Conservation (phyloP, 2,329 filamentous ascomycete genomes). For the Orbilia oligospora region DNA sequence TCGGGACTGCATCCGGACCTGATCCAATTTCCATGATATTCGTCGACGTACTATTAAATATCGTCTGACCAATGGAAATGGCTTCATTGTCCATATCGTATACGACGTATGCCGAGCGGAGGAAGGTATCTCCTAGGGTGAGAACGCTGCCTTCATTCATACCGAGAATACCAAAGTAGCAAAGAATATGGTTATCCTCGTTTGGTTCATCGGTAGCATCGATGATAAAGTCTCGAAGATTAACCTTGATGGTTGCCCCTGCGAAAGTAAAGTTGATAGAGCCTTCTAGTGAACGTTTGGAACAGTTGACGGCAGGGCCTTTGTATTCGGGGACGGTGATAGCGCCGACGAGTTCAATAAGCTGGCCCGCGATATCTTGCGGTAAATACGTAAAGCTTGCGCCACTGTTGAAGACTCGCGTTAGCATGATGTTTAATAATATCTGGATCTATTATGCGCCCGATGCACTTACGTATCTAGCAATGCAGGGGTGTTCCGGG, state of each 20-base stretch:
- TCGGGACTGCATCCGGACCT: constrained; percentile 71
- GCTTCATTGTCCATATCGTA: constrained; percentile 81
- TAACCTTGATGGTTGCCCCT: constrained; percentile 71
- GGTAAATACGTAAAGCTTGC: constrained; percentile 64
- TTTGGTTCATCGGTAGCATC: constrained; percentile 71
- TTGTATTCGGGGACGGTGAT: constrained; percentile 72
- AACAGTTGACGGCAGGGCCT: constrained; percentile 76
- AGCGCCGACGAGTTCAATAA: constrained; percentile 65
- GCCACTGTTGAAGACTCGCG: constrained; percentile 41
- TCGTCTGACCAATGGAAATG: constrained; percentile 78
- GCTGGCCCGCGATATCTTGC: constrained; percentile 56
- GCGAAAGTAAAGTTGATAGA: constrained; percentile 73
- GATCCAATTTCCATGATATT: constrained; percentile 73
- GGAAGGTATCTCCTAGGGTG: constrained; percentile 79
- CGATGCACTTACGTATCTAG: constrained; percentile 73
- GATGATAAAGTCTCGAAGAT: constrained; percentile 71
- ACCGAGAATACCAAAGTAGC: constrained; percentile 78
- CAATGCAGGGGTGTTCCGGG: constrained; percentile 75
- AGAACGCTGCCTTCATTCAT: constrained; percentile 73
- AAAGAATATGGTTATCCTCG: constrained; percentile 72
- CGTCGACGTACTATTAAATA: constrained; percentile 72
- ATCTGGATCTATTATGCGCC: background rate
- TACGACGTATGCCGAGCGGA: constrained; percentile 81
- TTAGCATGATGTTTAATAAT: constrained; percentile 11
- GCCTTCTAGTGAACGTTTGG: constrained; percentile 68